Evolutionary conservation across 345 rosid species (phyloP), one percentile per base, ranked within the genome.

Genomic region (Gossypium longicalyx): DNA sequence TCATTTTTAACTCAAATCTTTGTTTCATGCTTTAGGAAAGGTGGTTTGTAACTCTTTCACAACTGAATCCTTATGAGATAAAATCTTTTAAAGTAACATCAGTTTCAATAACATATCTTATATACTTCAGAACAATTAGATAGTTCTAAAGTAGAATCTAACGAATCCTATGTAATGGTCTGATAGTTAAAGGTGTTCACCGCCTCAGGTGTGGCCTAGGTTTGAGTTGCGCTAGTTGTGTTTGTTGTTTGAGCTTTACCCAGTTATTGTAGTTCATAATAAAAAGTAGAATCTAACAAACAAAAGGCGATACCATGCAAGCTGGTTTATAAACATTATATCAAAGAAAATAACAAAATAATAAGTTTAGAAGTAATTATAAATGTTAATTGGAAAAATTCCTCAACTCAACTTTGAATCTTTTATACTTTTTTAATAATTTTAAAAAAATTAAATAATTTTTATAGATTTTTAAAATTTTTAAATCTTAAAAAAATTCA

Each of bases 161-260:
- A 29, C 38, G 0, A 29, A 29, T 29, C 38, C 2, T 6, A 29
- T 29, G 6, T 4, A 1, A 29, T 4, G 34, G 34, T 1, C 34
- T 29, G 1, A 34, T 34, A 34, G 38, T 34, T 0, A 34, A 34
- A 34, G 6, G 0, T 34, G 6, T 4, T 34, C 6, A 34, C 0
- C 6, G 0, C 1, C 4, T 0, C 1, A 34, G 0, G 6, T 34
- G 38, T 34, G 38, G 6, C 38, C 6, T 29, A 4, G 0, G 38
- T 29, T 29, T 29, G 5, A 29, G 38, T 29, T 29, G 38, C 38
- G 5, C 5, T 29, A 29, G 5, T 29, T 29, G 38, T 29, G 5
- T 29, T 29, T 29, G 1, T 29, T 29, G 1, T 29, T 29, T 5
- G 0, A 0, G 5, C 5, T 29, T 29, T 29, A 0, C 0, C 6